phyloP scores from a whole-genome alignment of 805 yeast genomes.

The Henningerozyma blattae region DNA sequence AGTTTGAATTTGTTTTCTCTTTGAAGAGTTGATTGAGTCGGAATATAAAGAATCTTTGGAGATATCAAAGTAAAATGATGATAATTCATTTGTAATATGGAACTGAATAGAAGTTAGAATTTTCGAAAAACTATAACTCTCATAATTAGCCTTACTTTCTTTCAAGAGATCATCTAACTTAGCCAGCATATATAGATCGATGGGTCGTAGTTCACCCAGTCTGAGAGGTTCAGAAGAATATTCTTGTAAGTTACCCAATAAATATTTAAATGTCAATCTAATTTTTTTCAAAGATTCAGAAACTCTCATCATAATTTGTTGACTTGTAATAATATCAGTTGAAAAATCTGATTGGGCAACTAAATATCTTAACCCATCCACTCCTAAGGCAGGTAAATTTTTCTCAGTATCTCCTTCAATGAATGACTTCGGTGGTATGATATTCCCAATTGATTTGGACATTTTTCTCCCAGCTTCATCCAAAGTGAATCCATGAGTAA shows the following conservation, averaged over 20 bases:
- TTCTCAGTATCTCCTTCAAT: slow-evolving; percentile 45
- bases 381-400: slow-evolving; percentile 56
- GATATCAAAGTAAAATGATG: slow-evolving; percentile 77
- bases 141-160: slow-evolving; percentile 34
- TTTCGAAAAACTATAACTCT: slow-evolving; percentile 51
- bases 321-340: slow-evolving; percentile 65
- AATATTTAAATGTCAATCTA: slow-evolving; percentile 65
- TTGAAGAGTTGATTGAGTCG: slow-evolving; percentile 33
- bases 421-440: slow-evolving; percentile 54
- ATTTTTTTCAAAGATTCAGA: slow-evolving; percentile 73
- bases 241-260: slow-evolving; percentile 64
- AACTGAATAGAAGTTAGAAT: slow-evolving; percentile 56
- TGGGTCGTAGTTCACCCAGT: slow-evolving; percentile 27
- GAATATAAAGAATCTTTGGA: slow-evolving; percentile 81
- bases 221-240: slow-evolving; percentile 27
- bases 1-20: slow-evolving; percentile 38
- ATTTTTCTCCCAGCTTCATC: slow-evolving; percentile 81
- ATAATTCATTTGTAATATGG: slow-evolving; percentile 63
- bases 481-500: slow-evolving; percentile 89
- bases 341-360: slow-evolving; percentile 83
- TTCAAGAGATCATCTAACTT: slow-evolving; percentile 37
- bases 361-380: slow-evolving; percentile 86
- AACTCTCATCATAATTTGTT: slow-evolving; percentile 60
- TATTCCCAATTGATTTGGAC: slow-evolving; percentile 90
- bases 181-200: slow-evolving; percentile 56